phyloP scores from a whole-genome alignment of 1,139 yeast genomes.

The Diutina siamensis region DNA sequence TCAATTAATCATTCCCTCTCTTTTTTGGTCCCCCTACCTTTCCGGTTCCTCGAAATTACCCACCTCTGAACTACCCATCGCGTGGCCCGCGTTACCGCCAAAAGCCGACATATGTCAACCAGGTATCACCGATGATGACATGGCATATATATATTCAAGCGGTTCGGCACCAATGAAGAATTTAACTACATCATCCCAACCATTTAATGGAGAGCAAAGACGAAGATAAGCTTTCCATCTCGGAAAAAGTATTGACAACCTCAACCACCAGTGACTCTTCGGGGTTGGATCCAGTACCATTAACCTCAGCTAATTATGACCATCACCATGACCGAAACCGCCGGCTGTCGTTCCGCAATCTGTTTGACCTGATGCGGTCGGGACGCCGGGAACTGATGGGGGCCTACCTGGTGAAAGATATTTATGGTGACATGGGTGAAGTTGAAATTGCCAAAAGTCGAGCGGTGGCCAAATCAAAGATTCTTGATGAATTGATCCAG shows the following conservation, averaged over 20 bases:
- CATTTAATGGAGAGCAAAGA: background rate
- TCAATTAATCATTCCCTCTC: too few species aligned
- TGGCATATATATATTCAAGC: too few species aligned
- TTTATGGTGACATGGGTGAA: conserved; percentile 2
- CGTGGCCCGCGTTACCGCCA: background rate
- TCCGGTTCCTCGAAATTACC: background rate
- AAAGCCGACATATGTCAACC: background rate
- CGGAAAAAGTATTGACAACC: background rate
- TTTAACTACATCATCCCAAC: too few species aligned
- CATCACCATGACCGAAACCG: background rate
- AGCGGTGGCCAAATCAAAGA: background rate
- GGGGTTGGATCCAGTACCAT: background rate
- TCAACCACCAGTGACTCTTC: background rate
- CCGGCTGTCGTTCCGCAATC: background rate
- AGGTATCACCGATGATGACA: too few species aligned
- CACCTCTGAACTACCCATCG: background rate
- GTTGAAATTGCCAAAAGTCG: background rate
- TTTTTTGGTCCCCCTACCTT: too few species aligned
- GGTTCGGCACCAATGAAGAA: too few species aligned
- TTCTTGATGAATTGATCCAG: background rate
- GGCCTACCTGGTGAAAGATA: conserved; percentile 14
- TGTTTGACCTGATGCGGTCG: background rate
- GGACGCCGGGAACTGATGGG: conserved; percentile 1
- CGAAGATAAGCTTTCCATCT: background rate
- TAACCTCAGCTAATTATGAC: conserved; percentile 4